Conservation (phyloP, 1,139 yeast species). For the Lodderomyces pseudojiufengensis region DNA sequence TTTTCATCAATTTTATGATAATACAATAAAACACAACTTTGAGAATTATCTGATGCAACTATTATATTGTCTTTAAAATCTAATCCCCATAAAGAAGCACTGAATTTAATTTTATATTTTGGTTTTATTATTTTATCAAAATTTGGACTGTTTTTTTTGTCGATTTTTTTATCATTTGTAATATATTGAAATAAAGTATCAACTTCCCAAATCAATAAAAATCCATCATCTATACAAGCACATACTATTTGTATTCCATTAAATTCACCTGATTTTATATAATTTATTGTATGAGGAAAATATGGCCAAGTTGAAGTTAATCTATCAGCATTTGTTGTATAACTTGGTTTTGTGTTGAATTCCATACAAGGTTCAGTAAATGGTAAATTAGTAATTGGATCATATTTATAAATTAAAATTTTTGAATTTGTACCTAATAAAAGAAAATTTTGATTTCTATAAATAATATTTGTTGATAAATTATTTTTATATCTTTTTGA, state of each 20-base stretch:
- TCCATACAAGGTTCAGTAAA: conserved; percentile 20
- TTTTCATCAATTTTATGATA: conserved; percentile 23
- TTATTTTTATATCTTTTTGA: conserved; percentile 33
- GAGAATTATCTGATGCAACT: conserved; percentile 58
- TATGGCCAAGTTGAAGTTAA: conserved; percentile 46
- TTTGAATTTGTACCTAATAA: conserved; percentile 30
- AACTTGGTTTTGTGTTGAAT: conserved; percentile 39
- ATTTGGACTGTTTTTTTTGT: conserved; percentile 8
- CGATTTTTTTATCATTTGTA: conserved; percentile 3
- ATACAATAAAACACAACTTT: conserved; percentile 40
- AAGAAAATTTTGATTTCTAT: conserved; percentile 18
- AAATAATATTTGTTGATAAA: conserved; percentile 19
- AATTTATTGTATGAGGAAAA: conserved; percentile 58
- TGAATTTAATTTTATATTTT: conserved; percentile 33
- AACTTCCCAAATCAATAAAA: conserved; percentile 43
- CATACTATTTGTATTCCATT: conserved; percentile 36
- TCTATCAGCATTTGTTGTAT: conserved; percentile 37
- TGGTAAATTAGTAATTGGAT: conserved; percentile 24
- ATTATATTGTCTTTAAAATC: conserved; percentile 41
- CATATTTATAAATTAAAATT: conserved; percentile 27
- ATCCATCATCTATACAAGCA: conserved; percentile 57
- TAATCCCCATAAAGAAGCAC: conserved; percentile 64
- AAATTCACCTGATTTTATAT: conserved; percentile 26
- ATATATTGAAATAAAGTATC: conserved; percentile 19
- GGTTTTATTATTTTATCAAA: conserved; percentile 26